Evolutionary conservation across 2,329 filamentous ascomycete genomes (phyloP), one percentile per base, ranked within the genome.

Genomic region (Zymoseptoria tritici): DNA sequence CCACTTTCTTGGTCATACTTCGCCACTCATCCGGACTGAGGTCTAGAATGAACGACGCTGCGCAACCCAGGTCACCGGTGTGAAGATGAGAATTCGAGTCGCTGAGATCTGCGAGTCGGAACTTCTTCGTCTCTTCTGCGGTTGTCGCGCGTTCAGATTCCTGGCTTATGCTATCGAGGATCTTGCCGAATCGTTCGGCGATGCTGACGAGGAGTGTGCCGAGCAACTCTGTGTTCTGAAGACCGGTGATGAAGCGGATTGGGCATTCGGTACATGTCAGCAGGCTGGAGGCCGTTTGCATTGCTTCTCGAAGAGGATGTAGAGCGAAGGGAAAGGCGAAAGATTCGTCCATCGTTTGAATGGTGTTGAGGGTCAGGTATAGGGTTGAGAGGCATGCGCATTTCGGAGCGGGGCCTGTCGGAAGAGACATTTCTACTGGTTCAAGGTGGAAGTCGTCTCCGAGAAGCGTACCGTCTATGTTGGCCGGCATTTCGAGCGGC

Each of bases 351-450:
- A 78, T 68, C 9, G 73, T 65, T 61, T 78, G 74, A 19, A 81
- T 71, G 50, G 72, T 73, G 19, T 71, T 73, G 21, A 80, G 68
- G 1, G 74, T 75, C 2, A 80, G 70, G 64, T 79, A 80, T 58
- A 77, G 75, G n/a, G 72, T 72, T 8, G 75, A 75, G 36, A 80
- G 74, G 61, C 79, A 81, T 55, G 73, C 72, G 66, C 78, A 80
- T 13, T 68, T 55, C 9, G 65, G 62, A 11, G 67, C 20, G 26
- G 63, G 49, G 67, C 60, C 24, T 50, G 55, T 19, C 21, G 57
- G 60, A n/a, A 59, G 52, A 22, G 56, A 31, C 57, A 55, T 51
- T 57, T 56, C 22, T 57, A 57, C 46, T 52, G 52, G 22, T 53
- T 52, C 22, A 11, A 51, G 26, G 50, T 62, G 54, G 16, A 59